phyloP scores from a whole-genome alignment of 805 yeast genomes.

The Isabelozyma heimii region DNA sequence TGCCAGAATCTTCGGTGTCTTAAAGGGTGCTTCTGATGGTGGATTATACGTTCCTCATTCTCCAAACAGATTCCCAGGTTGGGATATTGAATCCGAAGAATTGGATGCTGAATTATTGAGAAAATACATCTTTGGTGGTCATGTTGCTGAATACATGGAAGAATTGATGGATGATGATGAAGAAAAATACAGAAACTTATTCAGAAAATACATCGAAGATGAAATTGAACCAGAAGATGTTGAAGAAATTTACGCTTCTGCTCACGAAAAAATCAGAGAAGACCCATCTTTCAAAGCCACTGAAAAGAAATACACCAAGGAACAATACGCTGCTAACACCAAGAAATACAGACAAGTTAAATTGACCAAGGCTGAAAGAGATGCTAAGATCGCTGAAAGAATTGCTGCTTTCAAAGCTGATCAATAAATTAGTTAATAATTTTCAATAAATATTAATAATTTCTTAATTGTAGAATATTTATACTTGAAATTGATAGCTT shows the following conservation, averaged over 20 bases:
- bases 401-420: constrained; percentile 82
- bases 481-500: too few relatives aligned
- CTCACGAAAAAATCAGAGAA: constrained; percentile 94
- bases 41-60: constrained; percentile 99
- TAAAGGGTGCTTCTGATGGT: constrained; percentile 99
- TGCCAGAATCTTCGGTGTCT: constrained; percentile 99
- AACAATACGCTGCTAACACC: constrained; percentile 95
- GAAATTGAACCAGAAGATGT: constrained; percentile 95
- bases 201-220: constrained; percentile 95
- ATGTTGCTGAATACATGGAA: constrained; percentile 99
- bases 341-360: constrained; percentile 86
- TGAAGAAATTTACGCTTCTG: constrained; percentile 93
- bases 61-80: constrained; percentile 99
- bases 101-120: constrained; percentile 95
- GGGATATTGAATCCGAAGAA: constrained; percentile 98
- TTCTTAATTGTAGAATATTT: neutral
- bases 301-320: constrained; percentile 92
- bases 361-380: constrained; percentile 89
- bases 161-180: constrained; percentile 99
- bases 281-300: constrained; percentile 91
- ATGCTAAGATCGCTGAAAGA: constrained; percentile 86
- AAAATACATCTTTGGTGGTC: constrained; percentile 99
- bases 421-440: constrained; percentile 22
- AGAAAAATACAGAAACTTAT: constrained; percentile 95
- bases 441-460: constrained; percentile 1